phyloP scores from a whole-genome alignment of 495 filamentous ascomycete genomes.

The Entonaema liquescens region DNA sequence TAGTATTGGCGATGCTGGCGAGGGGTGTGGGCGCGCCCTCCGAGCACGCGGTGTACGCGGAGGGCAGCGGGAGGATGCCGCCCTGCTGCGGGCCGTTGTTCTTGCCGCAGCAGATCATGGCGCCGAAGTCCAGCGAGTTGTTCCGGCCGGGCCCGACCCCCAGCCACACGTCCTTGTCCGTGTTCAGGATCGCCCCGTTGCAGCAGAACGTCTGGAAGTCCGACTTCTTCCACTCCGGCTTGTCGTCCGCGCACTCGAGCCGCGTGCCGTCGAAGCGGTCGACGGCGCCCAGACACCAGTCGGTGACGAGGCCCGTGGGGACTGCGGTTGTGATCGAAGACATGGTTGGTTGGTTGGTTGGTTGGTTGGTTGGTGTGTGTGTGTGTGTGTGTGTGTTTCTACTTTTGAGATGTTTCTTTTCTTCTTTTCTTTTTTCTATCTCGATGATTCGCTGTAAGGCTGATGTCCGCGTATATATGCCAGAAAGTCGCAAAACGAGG shows the following conservation, averaged over 20 bases:
- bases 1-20: conserved; percentile 27
- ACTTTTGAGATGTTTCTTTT: no score
- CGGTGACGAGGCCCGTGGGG: conserved; percentile 19
- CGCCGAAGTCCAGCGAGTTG: conserved; percentile 19
- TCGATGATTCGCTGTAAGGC: no score
- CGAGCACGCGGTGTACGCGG: conserved; percentile 11
- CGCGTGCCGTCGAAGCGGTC: conserved; percentile 3
- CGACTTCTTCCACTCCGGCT: not conserved
- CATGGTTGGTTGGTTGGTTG: not conserved
- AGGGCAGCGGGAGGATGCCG: conserved; percentile 1
- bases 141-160: not conserved
- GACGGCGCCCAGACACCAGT: conserved; percentile 10
- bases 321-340: conserved; percentile 32
- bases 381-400: no score
- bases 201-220: conserved; percentile 41
- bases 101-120: conserved; percentile 37
- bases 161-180: conserved; percentile 18
- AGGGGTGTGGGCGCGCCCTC: conserved; percentile 26
- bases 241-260: conserved; percentile 21
- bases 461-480: no score
- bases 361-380: not conserved
- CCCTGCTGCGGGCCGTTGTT: conserved; percentile 5
- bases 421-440: no score
- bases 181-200: conserved; percentile 31
- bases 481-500: not conserved